Evolutionary conservation across 2,329 filamentous ascomycete genomes (phyloP).

Genomic region (Aspergillus melleus): DNA sequence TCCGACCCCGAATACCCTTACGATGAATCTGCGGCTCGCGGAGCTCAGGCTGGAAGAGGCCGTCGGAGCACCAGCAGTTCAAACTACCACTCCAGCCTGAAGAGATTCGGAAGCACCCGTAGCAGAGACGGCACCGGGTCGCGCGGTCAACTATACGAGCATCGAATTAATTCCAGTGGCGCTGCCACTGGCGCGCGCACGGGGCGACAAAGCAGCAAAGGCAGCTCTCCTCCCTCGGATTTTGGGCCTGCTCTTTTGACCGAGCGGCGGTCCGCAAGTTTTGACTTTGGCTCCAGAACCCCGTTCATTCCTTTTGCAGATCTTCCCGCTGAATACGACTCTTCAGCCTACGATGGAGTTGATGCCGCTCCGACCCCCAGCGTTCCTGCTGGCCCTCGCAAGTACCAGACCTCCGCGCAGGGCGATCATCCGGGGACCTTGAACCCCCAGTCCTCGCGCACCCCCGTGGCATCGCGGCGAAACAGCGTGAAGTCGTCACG

Average conservation of each 20-base stretch:
- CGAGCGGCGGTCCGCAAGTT: slow-evolving; percentile 46
- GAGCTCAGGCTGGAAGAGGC: slow-evolving; percentile 47
- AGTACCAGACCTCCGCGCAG: slow-evolving; percentile 46
- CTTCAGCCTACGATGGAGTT: slow-evolving; percentile 52
- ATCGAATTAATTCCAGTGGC: slow-evolving; percentile 25
- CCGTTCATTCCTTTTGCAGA: slow-evolving; percentile 25
- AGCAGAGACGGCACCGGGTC: slow-evolving; percentile 40
- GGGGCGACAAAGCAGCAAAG: slow-evolving; percentile 67
- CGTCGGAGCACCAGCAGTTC: slow-evolving; percentile 80
- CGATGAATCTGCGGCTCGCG: slow-evolving; percentile 41
- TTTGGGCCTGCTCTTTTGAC: slow-evolving; percentile 52
- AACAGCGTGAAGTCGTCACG: slow-evolving; percentile 47
- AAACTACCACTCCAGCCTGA: slow-evolving; percentile 62
- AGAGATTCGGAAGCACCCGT: slow-evolving; percentile 64
- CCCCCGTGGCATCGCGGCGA: slow-evolving; percentile 38
- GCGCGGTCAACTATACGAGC: slow-evolving; percentile 38
- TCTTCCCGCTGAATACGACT: slow-evolving; percentile 22
- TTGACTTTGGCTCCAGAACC: slow-evolving; percentile 44
- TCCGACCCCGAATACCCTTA: slow-evolving; percentile 54
- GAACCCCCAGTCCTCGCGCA: slow-evolving; percentile 27
- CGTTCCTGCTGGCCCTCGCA: slow-evolving; percentile 75
- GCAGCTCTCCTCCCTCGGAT: slow-evolving; percentile 75
- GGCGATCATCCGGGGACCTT: slow-evolving; percentile 28
- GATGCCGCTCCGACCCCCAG: slow-evolving; percentile 86
- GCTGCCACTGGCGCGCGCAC: slow-evolving; percentile 26